Base-by-base conservation (phyloP, 768 basidiomycete species). In the Termitomyces sp. region DNA sequence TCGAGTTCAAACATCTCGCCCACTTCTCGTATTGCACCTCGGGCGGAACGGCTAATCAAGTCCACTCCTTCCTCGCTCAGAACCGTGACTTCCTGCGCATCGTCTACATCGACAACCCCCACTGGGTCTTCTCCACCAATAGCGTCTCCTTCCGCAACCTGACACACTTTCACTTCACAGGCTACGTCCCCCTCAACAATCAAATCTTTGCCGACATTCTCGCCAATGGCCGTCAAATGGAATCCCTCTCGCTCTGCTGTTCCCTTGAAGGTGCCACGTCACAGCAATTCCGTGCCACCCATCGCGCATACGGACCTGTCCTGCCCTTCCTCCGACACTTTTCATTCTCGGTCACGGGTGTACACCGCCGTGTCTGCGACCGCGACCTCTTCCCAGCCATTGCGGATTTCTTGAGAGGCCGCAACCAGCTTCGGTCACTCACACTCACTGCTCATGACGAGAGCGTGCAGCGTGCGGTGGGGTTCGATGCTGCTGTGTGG, bases 401-500 rank as follows among this genome's bases (percentile, higher is more conserved):
- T 44, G 77, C 83, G 5, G 86, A 84, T 31, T 88, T 89, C 66
- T 70, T 90, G 34, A 79, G 84, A 15, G 82, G 79, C 8, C 74
- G 85, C 45, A 69, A 68, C 22, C 70, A 79, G 41, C 70, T 90
- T 41, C 73, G 72, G n/a, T 80, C 80, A 0, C 76, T 88, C 26
- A 73, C 77, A 45, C 73, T 89, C 0, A 74, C 79, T 12, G 77
- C 76, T 4, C 70, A 72, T 22, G 79, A 81, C 50, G 77, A 76
- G 51, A 60, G 59, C 5, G 69, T 75, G 22, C 80, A 81, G 61
- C 74, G 73, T 59, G 73, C 77, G 7, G 75, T 85, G 10, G 88
- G 88, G 28, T 88, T 86, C 61, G 84, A 88, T 60, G 84, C 87
- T 0, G 80, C 83, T 1, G 75, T 83, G 7, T 89, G 86, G 87